A percentile compares a stretch with the other conserved stretches of the same genome.
Evolutionary conservation across 2,329 filamentous ascomycete genomes (phyloP).

Genomic region (Colletotrichum orchidophilum): DNA sequence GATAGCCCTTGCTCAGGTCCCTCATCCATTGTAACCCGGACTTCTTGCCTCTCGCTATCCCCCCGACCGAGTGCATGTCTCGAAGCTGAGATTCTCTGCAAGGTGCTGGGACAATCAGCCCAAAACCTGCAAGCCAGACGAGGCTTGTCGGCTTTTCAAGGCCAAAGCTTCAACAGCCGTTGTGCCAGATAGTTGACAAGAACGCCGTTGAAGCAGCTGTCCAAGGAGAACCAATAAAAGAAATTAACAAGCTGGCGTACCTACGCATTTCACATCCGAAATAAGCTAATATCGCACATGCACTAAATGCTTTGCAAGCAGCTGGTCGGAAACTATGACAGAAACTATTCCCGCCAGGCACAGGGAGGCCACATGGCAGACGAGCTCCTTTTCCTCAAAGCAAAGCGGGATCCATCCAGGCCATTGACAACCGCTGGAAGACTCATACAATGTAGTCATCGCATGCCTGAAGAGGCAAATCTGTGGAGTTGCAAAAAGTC

Average conservation of each 20-base stretch:
- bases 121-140: neutral
- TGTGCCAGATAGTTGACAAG: neutral
- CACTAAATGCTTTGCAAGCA: slow-evolving; percentile 22
- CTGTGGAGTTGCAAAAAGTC: slow-evolving; percentile 28
- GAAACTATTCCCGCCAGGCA: slow-evolving; percentile 19
- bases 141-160: neutral
- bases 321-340: slow-evolving; percentile 11
- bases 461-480: slow-evolving; percentile 29
- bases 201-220: neutral
- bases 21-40: slow-evolving; percentile 1
- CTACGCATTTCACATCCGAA: slow-evolving; percentile 18
- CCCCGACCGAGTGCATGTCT: slow-evolving; percentile 2
- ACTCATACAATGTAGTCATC: slow-evolving; percentile 7
- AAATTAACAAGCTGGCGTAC: neutral
- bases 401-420: slow-evolving; percentile 13
- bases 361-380: slow-evolving; percentile 32
- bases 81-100: neutral
- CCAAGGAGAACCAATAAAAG: neutral
- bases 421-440: slow-evolving; percentile 10
- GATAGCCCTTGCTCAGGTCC: slow-evolving; percentile 2
- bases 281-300: slow-evolving; percentile 29
- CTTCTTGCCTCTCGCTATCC: neutral
- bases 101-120: neutral
- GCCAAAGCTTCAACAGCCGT: neutral
- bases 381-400: slow-evolving; percentile 22